Evolutionary conservation across 768 basidiomycete genomes (phyloP), one percentile per base, ranked within the genome.

Genomic region (Fomitopsis pulvina): DNA sequence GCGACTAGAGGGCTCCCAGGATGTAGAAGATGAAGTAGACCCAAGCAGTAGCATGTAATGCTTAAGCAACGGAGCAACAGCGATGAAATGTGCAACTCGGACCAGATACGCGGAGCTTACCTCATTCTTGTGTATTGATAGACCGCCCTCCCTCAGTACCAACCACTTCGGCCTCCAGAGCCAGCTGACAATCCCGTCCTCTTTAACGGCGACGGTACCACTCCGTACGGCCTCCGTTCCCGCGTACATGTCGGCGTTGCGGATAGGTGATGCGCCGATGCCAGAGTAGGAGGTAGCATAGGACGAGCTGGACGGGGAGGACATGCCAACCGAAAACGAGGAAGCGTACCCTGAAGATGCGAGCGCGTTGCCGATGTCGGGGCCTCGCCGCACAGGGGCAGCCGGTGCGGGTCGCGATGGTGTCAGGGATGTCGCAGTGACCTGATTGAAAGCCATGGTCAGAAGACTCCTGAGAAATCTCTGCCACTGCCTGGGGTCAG

Each of bases 91-190:
- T n/a, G n/a, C n/a, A n/a, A n/a, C n/a, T n/a, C n/a, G n/a, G n/a
- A n/a, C n/a, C n/a, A n/a, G n/a, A n/a, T n/a, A n/a, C n/a, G n/a
- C n/a, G n/a, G n/a, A n/a, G n/a, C 88, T 58, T 61, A 93, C 94
- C 79, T 97, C 95, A 59, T 80, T 89, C 74, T 93, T 97, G 63
- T 92, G 90, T 50, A 98, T 80, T 18, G 79, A 75, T 41, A 99
- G 66, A 8, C 82, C 74, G 58, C 82, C 77, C 43, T 92, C 91
- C 60, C 81, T 87, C 54, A 99, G 73, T 4, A 95, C 76, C 49
- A 97, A 70, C 86, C 87, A 97, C 65, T 91, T 88, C 61, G 87
- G 80, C 65, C 86, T 81, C 83, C 94, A 97, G 44, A 96, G 76
- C 77, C 90, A 93, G 54, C 87, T 88, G 2, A 87, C 83, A 55